Conservation (phyloP, 2,329 filamentous ascomycete genomes). For the Phyllosticta capitalensis region DNA sequence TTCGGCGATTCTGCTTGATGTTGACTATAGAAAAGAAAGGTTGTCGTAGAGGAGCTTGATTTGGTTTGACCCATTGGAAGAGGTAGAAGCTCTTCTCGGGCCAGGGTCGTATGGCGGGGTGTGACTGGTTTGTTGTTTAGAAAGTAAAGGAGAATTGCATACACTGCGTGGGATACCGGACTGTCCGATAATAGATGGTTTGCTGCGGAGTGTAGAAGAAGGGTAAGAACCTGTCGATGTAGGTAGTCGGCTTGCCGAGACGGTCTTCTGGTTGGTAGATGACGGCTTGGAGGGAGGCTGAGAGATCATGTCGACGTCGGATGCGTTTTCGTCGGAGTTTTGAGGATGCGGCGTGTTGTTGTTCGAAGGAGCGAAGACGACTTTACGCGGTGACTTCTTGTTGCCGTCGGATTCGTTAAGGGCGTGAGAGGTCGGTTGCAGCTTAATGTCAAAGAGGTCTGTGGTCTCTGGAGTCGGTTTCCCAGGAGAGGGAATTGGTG, state of each 20-base stretch:
- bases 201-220: background rate
- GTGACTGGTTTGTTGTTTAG: background rate
- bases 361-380: constrained; percentile 25
- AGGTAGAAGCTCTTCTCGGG: background rate
- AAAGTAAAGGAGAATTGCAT: background rate
- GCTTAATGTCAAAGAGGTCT: constrained; percentile 26
- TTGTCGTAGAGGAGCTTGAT: background rate
- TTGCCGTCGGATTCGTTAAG: constrained; percentile 29
- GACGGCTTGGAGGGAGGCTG: constrained; percentile 14
- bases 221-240: background rate
- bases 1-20: background rate
- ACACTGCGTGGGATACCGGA: constrained; percentile 9
- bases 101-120: background rate
- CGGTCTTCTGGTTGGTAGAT: constrained; percentile 12
- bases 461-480: constrained; percentile 13
- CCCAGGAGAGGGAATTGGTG: constrained; percentile 20
- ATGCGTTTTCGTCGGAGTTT: constrained; percentile 23
- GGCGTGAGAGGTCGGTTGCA: constrained; percentile 21
- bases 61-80: background rate
- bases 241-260: background rate
- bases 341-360: constrained; percentile 19
- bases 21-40: background rate
- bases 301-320: constrained; percentile 20
- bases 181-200: background rate
- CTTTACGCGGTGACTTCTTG: constrained; percentile 26